These are phyloP conservation scores for Prunus padus DNA, from an alignment of 306 rosid genomes.

Conservation along the genomic window DNA sequence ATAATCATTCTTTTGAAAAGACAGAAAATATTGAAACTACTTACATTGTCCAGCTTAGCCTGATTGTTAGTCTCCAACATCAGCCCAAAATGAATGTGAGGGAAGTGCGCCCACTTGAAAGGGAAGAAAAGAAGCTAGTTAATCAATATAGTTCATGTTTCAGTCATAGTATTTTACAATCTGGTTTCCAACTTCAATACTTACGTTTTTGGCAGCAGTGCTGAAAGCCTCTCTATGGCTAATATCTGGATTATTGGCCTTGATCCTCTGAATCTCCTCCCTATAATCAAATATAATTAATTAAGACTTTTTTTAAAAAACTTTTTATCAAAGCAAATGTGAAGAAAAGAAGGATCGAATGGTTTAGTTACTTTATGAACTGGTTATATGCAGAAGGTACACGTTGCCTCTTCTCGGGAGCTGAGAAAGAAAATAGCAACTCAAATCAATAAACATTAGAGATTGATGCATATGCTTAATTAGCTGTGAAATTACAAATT, in stretches of 20 bases:
- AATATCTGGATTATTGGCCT: constrained; percentile 94
- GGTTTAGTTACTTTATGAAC: constrained; percentile 74
- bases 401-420: constrained; percentile 99
- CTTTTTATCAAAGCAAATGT: neutral
- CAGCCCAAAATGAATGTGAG: constrained; percentile 93
- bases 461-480: neutral
- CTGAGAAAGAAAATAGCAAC: constrained; percentile 76
- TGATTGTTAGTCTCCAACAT: constrained; percentile 89
- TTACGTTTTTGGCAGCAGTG: constrained; percentile 94
- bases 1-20: too few species aligned
- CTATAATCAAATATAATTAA: constrained; percentile 27
- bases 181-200: neutral
- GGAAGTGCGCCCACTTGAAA: constrained; percentile 95
- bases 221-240: constrained; percentile 98
- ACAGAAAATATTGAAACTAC: constrained; percentile 14
- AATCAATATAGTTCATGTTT: neutral
- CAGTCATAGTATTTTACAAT: too few species aligned
- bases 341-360: neutral
- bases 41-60: constrained; percentile 76
- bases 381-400: constrained; percentile 99
- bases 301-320: neutral
- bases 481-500: neutral
- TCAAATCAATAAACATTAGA: constrained; percentile 25
- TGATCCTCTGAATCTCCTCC: constrained; percentile 98
- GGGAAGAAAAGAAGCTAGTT: neutral